Conservation (phyloP, 2,329 filamentous ascomycete genomes). For the Cladorrhinum sp. region DNA sequence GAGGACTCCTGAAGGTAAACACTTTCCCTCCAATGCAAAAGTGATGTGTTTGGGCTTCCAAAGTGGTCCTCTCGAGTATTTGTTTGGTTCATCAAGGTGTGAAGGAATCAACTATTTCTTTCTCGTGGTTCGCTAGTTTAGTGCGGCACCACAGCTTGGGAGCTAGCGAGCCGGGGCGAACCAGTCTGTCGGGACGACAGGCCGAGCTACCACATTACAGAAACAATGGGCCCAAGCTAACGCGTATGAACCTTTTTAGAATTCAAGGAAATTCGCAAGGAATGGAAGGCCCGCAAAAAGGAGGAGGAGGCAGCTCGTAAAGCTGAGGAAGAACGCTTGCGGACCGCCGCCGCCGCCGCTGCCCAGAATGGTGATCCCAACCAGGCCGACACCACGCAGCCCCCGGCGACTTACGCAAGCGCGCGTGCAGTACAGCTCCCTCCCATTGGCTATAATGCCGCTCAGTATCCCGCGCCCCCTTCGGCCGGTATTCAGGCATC, state of each 20-base stretch:
- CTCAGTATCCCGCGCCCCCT: conserved; percentile 65
- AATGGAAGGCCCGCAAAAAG: conserved; percentile 99
- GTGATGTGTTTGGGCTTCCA: background rate
- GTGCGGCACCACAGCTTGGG: conserved; percentile 30
- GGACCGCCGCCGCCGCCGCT: conserved; percentile 47
- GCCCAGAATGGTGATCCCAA: conserved; percentile 50
- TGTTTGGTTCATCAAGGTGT: background rate
- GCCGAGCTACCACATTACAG: conserved; percentile 27
- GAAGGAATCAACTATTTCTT: background rate
- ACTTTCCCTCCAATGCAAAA: background rate
- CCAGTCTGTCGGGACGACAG: conserved; percentile 31
- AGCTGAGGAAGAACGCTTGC: conserved; percentile 81
- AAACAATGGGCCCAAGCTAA: conserved; percentile 28
- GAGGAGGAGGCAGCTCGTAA: conserved; percentile 90
- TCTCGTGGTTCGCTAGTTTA: conserved; percentile 16
- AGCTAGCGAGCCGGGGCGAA: conserved; percentile 44
- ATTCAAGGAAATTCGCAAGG: conserved; percentile 98
- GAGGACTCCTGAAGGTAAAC: conserved; percentile 92
- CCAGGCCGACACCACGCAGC: conserved; percentile 52
- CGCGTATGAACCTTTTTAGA: conserved; percentile 53
- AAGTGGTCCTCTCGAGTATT: background rate
- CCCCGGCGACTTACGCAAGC: conserved; percentile 53
- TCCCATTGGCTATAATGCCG: conserved; percentile 69
- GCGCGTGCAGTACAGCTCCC: conserved; percentile 64
- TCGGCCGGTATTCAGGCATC: conserved; percentile 51